Conservation (phyloP, 306 rosid genomes). For the Sindora glabra region DNA sequence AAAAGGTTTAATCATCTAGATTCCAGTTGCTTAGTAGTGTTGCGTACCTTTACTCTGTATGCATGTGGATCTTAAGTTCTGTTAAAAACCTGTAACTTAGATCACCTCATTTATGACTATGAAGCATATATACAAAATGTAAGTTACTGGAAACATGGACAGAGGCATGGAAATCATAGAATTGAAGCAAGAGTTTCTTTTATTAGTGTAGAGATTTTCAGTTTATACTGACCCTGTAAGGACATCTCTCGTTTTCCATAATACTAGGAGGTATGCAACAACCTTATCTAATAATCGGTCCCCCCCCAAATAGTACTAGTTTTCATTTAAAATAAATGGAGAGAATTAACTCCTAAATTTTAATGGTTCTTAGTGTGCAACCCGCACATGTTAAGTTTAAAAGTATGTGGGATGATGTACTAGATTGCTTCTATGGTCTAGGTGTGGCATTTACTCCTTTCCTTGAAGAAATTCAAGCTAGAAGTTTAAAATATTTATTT, state of each 20-base stretch:
- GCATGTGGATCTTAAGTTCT: neutral
- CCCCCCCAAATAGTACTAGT: too few species aligned
- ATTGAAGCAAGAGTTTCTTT: neutral
- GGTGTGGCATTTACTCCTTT: neutral
- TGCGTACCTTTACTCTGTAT: neutral
- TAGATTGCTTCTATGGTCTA: neutral
- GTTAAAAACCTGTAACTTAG: neutral
- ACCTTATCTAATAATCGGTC: too few species aligned
- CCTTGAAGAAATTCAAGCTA: too few species aligned
- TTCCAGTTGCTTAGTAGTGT: neutral
- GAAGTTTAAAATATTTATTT: too few species aligned
- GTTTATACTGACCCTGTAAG: neutral
- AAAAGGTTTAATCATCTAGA: slow-evolving; percentile 41
- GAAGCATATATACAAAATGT: neutral
- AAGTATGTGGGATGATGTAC: slow-evolving; percentile 3
- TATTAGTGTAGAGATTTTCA: neutral
- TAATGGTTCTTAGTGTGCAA: neutral
- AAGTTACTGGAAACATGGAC: neutral
- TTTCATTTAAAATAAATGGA: too few species aligned
- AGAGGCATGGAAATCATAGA: neutral
- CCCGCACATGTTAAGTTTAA: neutral
- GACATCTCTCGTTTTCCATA: too few species aligned
- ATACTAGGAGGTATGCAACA: too few species aligned
- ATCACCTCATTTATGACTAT: neutral
- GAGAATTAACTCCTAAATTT: neutral